Evolutionary conservation across 192 early-diverging fungal species (phyloP).

Genomic region (Phycomyces blakesleeanus): DNA sequence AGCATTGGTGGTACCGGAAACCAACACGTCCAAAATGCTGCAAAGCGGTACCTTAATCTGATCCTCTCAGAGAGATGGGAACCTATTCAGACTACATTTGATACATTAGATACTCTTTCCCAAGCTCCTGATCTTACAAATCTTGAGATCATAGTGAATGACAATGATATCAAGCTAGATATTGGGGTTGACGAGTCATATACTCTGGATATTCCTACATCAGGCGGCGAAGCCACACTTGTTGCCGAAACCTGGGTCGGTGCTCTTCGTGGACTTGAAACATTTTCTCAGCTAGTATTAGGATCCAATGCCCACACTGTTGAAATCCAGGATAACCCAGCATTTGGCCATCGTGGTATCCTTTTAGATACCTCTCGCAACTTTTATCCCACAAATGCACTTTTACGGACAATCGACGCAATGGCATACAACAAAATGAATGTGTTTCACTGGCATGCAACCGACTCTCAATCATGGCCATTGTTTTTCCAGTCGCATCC

Average conservation of each 20-base stretch:
- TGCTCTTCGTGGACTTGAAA: conserved; percentile 66
- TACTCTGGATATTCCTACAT: conserved; percentile 51
- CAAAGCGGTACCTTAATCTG: conserved; percentile 37
- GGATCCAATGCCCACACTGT: conserved; percentile 46
- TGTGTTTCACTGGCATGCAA: conserved; percentile 74
- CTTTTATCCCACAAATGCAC: conserved; percentile 52
- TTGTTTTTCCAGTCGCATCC: conserved; percentile 57
- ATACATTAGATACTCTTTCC: neutral
- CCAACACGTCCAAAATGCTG: conserved; percentile 7
- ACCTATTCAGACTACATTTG: conserved; percentile 42
- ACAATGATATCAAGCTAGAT: conserved; percentile 44
- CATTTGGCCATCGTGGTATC: conserved; percentile 62
- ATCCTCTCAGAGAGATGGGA: conserved; percentile 39
- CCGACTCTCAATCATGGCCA: conserved; percentile 68
- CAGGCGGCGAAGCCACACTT: conserved; percentile 46
- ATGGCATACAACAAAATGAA: conserved; percentile 73
- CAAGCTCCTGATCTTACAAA: conserved; percentile 25
- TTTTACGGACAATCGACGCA: conserved; percentile 61
- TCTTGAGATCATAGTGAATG: conserved; percentile 42
- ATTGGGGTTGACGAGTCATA: conserved; percentile 67
- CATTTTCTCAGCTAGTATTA: conserved; percentile 60
- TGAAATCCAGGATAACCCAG: conserved; percentile 55
- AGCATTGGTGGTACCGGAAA: conserved; percentile 5
- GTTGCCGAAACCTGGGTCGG: conserved; percentile 57
- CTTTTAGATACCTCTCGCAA: conserved; percentile 63